Percentiles rank a stretch among this genome's conserved stretches.
These are phyloP conservation scores for Leishmania major DNA, from an alignment of 208 protist species.

Conservation along the genomic window DNA sequence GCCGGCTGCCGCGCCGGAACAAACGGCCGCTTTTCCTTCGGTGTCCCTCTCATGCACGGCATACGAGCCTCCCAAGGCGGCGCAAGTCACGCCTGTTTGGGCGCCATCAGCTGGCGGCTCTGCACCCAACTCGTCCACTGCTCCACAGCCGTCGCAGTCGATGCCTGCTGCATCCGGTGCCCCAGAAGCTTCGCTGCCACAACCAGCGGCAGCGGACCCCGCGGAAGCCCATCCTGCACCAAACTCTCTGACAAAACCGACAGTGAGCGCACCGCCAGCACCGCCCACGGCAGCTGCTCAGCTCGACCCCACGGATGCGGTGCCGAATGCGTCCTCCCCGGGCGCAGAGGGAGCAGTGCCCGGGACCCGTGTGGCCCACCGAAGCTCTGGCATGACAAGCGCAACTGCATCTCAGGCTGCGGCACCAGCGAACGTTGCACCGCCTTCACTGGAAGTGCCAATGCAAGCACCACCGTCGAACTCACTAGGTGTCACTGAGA, in stretches of 20 bases:
- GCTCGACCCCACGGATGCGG: conserved; percentile 11
- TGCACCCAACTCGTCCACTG: conserved; percentile 4
- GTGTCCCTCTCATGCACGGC: conserved; percentile 21
- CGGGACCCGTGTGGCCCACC: conserved; percentile 27
- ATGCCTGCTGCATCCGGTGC: not conserved
- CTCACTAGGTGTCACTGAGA: conserved; percentile 14
- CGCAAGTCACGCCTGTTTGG: conserved; percentile 51
- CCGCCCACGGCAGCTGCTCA: conserved; percentile 6
- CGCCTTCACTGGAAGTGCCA: conserved; percentile 5
- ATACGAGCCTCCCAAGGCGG: conserved; percentile 39
- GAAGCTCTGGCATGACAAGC: not conserved
- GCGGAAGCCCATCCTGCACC: not conserved
- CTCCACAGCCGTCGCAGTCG: conserved; percentile 14
- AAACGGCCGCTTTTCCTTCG: conserved; percentile 2
- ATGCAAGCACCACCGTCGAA: conserved; percentile 8
- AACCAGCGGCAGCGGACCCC: conserved; percentile 2
- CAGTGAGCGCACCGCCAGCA: not conserved
- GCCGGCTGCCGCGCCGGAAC: conserved; percentile 7
- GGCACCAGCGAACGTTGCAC: not conserved
- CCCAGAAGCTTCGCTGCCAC: conserved; percentile 4
- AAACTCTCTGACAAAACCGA: conserved; percentile 1
- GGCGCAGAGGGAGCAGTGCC: conserved; percentile 11
- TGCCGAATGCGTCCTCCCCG: not conserved
- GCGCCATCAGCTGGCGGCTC: conserved; percentile 5
- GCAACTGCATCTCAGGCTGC: not conserved